phyloP scores from a whole-genome alignment of 2,329 filamentous ascomycete genomes.

The Neocatenulostroma microsporum region DNA sequence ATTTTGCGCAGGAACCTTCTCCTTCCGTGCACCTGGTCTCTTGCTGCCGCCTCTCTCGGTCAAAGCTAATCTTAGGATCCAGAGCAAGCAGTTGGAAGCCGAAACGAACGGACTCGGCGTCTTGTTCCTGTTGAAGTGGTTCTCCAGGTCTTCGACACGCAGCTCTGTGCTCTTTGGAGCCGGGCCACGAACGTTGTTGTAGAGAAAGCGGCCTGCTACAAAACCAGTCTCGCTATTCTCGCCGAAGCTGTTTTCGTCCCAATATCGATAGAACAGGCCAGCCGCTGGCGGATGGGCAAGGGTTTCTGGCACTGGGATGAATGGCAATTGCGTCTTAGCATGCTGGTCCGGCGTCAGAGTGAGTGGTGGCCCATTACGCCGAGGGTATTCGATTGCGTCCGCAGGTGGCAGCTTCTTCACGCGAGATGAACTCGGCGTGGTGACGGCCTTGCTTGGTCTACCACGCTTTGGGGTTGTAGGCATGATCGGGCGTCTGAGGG shows the following conservation, averaged over 20 bases:
- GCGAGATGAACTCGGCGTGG: too few relatives aligned
- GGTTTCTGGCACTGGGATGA: conserved; percentile 3
- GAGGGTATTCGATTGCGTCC: not conserved
- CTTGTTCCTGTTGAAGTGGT: conserved; percentile 4
- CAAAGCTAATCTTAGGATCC: conserved; percentile 9
- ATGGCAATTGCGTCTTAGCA: not conserved
- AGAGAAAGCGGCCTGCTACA: conserved; percentile 6
- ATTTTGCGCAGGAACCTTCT: too few relatives aligned
- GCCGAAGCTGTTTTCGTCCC: conserved; percentile 5
- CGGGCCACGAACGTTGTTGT: conserved; percentile 1
- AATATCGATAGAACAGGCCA: conserved; percentile 6
- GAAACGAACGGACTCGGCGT: conserved; percentile 11
- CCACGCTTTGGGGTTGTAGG: not conserved
- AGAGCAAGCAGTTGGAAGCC: conserved; percentile 8
- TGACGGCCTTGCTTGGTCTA: too few relatives aligned
- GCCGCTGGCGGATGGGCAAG: not conserved
- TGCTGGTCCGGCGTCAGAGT: not conserved
- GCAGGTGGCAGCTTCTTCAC: not conserved
- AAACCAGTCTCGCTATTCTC: conserved; percentile 4
- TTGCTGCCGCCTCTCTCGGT: conserved; percentile 8
- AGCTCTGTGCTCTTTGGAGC: conserved; percentile 6
- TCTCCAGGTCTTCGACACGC: conserved; percentile 1
- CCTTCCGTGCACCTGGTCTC: too few relatives aligned
- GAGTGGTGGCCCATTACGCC: conserved; percentile 1
- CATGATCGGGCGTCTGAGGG: not conserved